These are phyloP conservation scores for Ogataea parapolymorpha DNA, from an alignment of 805 yeast genomes.

Conservation along the genomic window DNA sequence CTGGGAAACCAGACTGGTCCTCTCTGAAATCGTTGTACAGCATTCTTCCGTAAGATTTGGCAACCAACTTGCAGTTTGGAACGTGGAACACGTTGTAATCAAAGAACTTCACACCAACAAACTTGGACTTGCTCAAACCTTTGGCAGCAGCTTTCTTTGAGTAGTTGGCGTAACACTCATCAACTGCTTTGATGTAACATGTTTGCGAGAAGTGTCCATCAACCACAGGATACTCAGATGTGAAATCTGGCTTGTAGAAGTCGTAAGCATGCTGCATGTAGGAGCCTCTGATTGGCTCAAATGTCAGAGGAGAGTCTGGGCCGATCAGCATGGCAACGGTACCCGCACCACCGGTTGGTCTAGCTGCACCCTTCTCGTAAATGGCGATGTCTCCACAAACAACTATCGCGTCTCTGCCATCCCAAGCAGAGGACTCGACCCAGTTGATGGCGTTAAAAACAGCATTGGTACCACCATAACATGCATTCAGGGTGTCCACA, in stretches of 20 bases:
- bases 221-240: conserved; percentile 93
- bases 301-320: conserved; percentile 95
- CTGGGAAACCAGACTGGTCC: conserved; percentile 60
- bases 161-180: conserved; percentile 78
- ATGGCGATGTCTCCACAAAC: conserved; percentile 98
- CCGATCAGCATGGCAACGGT: conserved; percentile 92
- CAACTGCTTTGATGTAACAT: conserved; percentile 93
- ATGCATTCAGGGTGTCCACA: conserved; percentile 92
- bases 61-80: conserved; percentile 94
- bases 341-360: conserved; percentile 99
- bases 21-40: conserved; percentile 81
- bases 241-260: conserved; percentile 96
- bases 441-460: conserved; percentile 91
- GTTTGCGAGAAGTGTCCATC: conserved; percentile 95
- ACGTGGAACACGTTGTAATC: conserved; percentile 97
- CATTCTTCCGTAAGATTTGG: conserved; percentile 89
- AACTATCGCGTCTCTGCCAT: conserved; percentile 95
- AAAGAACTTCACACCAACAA: conserved; percentile 70
- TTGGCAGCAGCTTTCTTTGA: conserved; percentile 65
- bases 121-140: conserved; percentile 43
- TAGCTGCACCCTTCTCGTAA: conserved; percentile 94
- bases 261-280: conserved; percentile 97
- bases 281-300: conserved; percentile 86
- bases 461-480: conserved; percentile 98
- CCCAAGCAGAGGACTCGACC: conserved; percentile 96